Evolutionary conservation across 2,329 filamentous ascomycete species (phyloP).

Genomic region (Botrytis tulipae): DNA sequence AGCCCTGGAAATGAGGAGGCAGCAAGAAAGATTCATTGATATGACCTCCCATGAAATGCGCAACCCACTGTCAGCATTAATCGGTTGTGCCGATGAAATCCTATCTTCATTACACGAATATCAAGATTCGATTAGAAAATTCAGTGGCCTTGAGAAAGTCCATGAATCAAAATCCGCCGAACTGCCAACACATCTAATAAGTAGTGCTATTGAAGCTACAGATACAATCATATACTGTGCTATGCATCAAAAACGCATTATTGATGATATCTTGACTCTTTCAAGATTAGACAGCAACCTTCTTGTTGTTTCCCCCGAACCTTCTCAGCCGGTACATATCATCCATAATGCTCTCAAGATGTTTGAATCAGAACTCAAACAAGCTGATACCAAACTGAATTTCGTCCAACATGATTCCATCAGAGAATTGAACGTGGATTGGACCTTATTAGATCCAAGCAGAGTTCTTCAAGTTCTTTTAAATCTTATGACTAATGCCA

Average conservation of each 20-base stretch:
- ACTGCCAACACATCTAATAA: slow-evolving; percentile 47
- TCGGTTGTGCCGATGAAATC: slow-evolving; percentile 66
- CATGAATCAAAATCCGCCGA: slow-evolving; percentile 35
- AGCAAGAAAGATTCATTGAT: slow-evolving; percentile 79
- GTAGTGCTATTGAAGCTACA: slow-evolving; percentile 68
- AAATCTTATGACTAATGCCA: slow-evolving; percentile 76
- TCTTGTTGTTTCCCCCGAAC: slow-evolving; percentile 66
- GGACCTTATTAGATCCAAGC: slow-evolving; percentile 68
- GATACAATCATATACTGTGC: slow-evolving; percentile 76
- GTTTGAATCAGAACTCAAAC: slow-evolving; percentile 72
- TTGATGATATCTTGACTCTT: slow-evolving; percentile 60
- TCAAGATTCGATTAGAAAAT: slow-evolving; percentile 60
- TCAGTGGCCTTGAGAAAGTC: slow-evolving; percentile 41
- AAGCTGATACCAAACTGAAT: slow-evolving; percentile 64
- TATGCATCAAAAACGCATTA: slow-evolving; percentile 69
- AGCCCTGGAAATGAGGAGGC: slow-evolving; percentile 58
- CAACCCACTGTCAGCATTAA: slow-evolving; percentile 70
- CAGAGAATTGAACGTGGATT: slow-evolving; percentile 56
- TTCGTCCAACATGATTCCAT: slow-evolving; percentile 64
- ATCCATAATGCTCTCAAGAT: slow-evolving; percentile 70
- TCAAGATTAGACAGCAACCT: slow-evolving; percentile 70
- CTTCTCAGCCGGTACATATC: slow-evolving; percentile 65
- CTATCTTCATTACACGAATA: slow-evolving; percentile 49
- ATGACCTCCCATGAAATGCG: slow-evolving; percentile 72
- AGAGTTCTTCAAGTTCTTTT: slow-evolving; percentile 76